Conservation (phyloP, 2,329 filamentous ascomycete genomes). For the Fusarium sp. region DNA sequence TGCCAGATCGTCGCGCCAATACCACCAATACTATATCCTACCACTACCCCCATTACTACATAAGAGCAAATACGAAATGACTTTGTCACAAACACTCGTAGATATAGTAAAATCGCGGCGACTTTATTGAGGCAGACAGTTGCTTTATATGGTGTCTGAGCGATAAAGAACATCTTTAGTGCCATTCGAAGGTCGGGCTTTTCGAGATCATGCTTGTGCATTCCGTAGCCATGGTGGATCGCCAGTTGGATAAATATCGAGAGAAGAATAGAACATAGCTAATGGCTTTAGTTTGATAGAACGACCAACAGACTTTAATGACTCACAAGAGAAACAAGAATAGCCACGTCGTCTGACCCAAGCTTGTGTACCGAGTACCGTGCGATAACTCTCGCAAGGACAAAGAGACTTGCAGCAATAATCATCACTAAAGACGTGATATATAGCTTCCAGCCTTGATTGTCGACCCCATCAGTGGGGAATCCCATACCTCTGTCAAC, state of each 20-base stretch:
- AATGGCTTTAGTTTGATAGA: fast-evolving
- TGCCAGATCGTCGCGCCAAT: not conserved
- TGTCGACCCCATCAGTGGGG: not conserved
- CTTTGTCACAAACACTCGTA: not conserved
- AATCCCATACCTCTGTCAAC: not conserved
- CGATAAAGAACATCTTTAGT: not conserved
- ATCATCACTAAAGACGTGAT: not conserved
- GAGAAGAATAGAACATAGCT: not conserved
- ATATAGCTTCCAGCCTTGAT: conserved; percentile 1
- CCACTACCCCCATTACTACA: not conserved
- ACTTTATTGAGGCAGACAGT: not conserved
- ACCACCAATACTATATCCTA: not conserved
- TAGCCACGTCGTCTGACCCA: not conserved
- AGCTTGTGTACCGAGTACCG: not conserved
- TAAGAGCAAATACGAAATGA: not conserved
- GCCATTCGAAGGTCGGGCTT: not conserved
- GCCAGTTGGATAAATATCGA: not conserved
- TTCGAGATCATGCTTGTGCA: not conserved
- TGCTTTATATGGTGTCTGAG: not conserved
- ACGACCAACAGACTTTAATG: fast-evolving
- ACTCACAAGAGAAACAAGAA: not conserved
- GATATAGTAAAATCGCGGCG: not conserved
- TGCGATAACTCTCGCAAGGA: not conserved
- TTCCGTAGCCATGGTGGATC: not conserved
- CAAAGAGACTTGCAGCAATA: not conserved